phyloP scores from a whole-genome alignment of 352 stramenopile species.

The Globisporangium iwayamae region DNA sequence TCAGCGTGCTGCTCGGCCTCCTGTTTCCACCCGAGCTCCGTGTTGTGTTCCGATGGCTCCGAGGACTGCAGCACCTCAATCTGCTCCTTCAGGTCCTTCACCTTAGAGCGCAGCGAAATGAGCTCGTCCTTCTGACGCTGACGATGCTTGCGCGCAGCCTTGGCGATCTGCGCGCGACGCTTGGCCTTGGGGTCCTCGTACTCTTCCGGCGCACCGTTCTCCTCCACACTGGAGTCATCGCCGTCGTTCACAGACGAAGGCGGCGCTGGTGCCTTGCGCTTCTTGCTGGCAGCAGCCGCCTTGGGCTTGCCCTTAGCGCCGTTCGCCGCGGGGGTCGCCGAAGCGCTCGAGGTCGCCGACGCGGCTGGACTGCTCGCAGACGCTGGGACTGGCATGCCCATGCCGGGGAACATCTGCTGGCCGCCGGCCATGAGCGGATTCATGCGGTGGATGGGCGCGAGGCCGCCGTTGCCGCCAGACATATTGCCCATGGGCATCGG shows the following conservation, averaged over 20 bases:
- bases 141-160: constrained; percentile 83
- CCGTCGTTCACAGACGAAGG: constrained; percentile 32
- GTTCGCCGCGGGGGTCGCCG: constrained; percentile 16
- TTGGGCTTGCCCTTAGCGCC: constrained; percentile 49
- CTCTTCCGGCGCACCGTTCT: constrained; percentile 66
- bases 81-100: constrained; percentile 89
- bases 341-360: constrained; percentile 14
- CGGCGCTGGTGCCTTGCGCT: constrained; percentile 58
- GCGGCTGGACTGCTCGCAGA: constrained; percentile 15
- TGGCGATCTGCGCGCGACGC: constrained; percentile 84
- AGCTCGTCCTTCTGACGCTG: constrained; percentile 88
- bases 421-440: constrained; percentile 66
- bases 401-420: constrained; percentile 59
- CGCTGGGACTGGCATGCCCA: constrained; percentile 24
- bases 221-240: constrained; percentile 44
- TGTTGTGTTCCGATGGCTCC: constrained; percentile 87
- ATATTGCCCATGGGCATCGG: constrained; percentile 53
- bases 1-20: constrained; percentile 87
- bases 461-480: constrained; percentile 29
- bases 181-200: constrained; percentile 86
- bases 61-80: constrained; percentile 88
- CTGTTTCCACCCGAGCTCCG: constrained; percentile 86
- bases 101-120: constrained; percentile 79
- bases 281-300: constrained; percentile 52
- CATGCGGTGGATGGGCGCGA: constrained; percentile 73